Evolutionary conservation across 2,329 filamentous ascomycete genomes (phyloP).

Genomic region (Colletotrichum australisinense): DNA sequence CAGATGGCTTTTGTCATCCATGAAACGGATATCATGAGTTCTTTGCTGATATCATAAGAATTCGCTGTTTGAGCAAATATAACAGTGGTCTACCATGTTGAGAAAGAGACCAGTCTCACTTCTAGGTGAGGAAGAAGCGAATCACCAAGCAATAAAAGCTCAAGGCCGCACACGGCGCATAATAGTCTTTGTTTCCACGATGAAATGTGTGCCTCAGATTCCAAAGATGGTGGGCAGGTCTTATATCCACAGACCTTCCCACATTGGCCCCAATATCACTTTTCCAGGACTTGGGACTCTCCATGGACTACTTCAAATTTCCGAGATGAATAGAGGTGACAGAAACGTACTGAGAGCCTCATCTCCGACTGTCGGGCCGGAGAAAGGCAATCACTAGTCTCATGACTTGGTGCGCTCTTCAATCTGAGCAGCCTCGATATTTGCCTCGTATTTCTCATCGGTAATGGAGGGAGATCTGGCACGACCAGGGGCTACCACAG

Average conservation of each 20-base stretch:
- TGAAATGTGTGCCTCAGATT: not conserved
- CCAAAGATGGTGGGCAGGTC: not conserved
- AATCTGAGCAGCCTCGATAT: constrained; percentile 28
- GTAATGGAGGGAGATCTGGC: constrained; percentile 25
- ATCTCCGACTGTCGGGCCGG: not conserved
- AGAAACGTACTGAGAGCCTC: not conserved
- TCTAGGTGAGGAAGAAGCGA: not conserved
- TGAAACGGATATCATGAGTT: rapidly evolving
- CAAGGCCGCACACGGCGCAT: not conserved
- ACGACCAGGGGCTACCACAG: constrained; percentile 9
- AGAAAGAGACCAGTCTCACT: constrained; percentile 1
- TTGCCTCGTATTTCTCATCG: constrained; percentile 33
- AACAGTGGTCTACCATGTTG: constrained; percentile 2
- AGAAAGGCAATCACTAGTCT: constrained; percentile 1
- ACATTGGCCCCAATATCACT: not conserved
- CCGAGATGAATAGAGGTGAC: not conserved
- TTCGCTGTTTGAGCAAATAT: not conserved
- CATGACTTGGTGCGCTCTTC: constrained; percentile 21
- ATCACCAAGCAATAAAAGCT: constrained; percentile 2
- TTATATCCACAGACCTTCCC: too few species aligned
- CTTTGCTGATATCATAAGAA: not conserved
- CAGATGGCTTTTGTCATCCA: too few species aligned
- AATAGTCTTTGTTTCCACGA: not conserved
- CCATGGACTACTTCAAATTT: too few species aligned
- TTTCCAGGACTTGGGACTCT: not conserved